Percentiles rank a stretch among this genome's conserved stretches.
Evolutionary conservation across 495 filamentous ascomycete species (phyloP).

Genomic region (Cetradonia linearis): DNA sequence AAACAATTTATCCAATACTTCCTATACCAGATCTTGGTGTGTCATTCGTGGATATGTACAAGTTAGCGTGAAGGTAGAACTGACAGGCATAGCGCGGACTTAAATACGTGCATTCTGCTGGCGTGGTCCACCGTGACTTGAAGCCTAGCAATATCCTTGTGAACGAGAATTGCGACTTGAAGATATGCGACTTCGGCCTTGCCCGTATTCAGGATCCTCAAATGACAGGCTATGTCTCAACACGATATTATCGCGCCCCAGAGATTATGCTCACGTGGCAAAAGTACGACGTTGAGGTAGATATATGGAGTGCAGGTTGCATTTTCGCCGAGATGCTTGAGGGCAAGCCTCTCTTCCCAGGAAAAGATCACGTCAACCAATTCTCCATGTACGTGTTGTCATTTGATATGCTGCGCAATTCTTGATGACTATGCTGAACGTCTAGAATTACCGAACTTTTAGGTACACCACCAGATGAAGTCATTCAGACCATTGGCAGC

Average conservation of each 20-base stretch:
- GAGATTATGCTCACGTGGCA: conserved; percentile 99
- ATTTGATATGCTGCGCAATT: not conserved
- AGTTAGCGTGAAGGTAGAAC: conserved; percentile 12
- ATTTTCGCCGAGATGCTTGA: conserved; percentile 99
- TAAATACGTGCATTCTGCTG: conserved; percentile 98
- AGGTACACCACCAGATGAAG: conserved; percentile 96
- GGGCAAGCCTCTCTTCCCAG: conserved; percentile 95
- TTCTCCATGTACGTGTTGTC: conserved; percentile 61
- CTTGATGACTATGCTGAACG: conserved; percentile 2
- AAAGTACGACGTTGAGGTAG: conserved; percentile 98
- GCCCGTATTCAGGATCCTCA: conserved; percentile 98
- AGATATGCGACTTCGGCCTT: conserved; percentile 98
- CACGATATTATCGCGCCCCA: conserved; percentile 93
- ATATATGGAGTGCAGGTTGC: conserved; percentile 98
- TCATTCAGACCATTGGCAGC: conserved; percentile 95
- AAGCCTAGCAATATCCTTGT: conserved; percentile 98
- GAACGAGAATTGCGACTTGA: conserved; percentile 98
- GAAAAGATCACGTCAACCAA: conserved; percentile 98
- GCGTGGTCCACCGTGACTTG: conserved; percentile 92
- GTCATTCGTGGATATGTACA: conserved; percentile 23
- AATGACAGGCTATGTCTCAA: conserved; percentile 99
- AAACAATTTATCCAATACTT: conserved; percentile 99
- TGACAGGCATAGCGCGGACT: conserved; percentile 65
- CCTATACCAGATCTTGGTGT: conserved; percentile 93
- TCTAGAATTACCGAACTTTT: conserved; percentile 80